Conservation (phyloP, 192 early-diverging fungal genomes). For the Coemansia interrupta region DNA sequence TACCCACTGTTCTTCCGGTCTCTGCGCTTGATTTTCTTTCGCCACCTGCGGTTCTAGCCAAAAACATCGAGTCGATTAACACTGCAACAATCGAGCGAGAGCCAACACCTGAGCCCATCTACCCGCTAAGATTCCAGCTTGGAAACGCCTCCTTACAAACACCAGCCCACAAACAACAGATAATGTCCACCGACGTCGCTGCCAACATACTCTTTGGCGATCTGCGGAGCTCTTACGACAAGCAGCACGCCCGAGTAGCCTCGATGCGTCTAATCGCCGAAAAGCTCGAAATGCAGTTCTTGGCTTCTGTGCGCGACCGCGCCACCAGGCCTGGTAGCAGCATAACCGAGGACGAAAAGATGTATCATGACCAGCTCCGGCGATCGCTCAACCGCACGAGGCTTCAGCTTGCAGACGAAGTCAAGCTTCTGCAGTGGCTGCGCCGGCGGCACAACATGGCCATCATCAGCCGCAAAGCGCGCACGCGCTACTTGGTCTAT, state of each 20-base stretch:
- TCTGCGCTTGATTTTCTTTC: conserved; percentile 4
- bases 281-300: conserved; percentile 33
- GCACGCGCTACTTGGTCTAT: conserved; percentile 26
- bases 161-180: neutral
- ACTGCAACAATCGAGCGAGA: conserved; percentile 4
- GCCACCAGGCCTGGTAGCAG: conserved; percentile 32
- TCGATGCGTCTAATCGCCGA: conserved; percentile 13
- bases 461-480: conserved; percentile 35
- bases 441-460: conserved; percentile 45
- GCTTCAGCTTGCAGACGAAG: conserved; percentile 41
- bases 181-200: conserved; percentile 42
- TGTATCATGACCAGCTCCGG: conserved; percentile 33
- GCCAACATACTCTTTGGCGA: conserved; percentile 48
- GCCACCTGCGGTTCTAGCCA: neutral
- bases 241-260: conserved; percentile 33
- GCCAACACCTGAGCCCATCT: conserved; percentile 9
- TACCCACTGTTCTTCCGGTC: neutral
- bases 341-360: conserved; percentile 29
- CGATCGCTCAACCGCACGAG: conserved; percentile 25
- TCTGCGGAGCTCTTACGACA: conserved; percentile 31
- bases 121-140: conserved; percentile 12
- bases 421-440: conserved; percentile 48
- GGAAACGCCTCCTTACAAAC: conserved; percentile 4
- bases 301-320: conserved; percentile 39
- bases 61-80: conserved; percentile 6